These are phyloP conservation scores for Globisporangium emineosum DNA, from an alignment of 352 stramenopile species.

Conservation along the genomic window DNA sequence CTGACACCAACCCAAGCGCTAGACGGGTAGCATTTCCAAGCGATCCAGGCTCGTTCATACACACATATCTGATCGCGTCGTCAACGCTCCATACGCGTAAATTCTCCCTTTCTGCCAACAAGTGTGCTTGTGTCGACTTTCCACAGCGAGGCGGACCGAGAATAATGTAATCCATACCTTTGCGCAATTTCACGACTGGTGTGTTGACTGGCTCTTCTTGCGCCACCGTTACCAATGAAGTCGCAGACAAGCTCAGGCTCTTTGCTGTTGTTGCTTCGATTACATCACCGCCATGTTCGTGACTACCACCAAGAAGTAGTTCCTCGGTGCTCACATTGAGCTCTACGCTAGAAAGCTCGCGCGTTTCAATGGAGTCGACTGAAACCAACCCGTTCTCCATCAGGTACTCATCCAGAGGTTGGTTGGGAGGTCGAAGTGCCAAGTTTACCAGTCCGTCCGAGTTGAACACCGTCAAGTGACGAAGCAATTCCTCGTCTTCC, in stretches of 20 bases:
- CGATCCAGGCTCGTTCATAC: conserved; percentile 23
- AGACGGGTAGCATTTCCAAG: conserved; percentile 40
- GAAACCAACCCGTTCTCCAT: conserved; percentile 35
- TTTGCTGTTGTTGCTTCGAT: background rate
- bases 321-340: background rate
- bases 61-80: conserved; percentile 50
- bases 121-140: conserved; percentile 72
- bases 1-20: conserved; percentile 29
- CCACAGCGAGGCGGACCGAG: conserved; percentile 73
- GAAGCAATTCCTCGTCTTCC: conserved; percentile 85
- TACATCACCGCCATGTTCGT: background rate
- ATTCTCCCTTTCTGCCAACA: conserved; percentile 75
- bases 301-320: background rate
- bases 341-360: background rate
- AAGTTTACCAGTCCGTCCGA: conserved; percentile 69
- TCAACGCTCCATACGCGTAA: conserved; percentile 73
- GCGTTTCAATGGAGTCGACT: background rate
- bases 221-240: background rate
- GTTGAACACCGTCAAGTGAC: conserved; percentile 48
- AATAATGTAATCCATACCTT: conserved; percentile 76
- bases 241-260: background rate
- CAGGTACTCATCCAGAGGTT: conserved; percentile 61
- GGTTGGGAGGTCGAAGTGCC: conserved; percentile 62
- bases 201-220: background rate
- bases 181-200: conserved; percentile 18